Evolutionary conservation across 2,329 filamentous ascomycete species (phyloP), one percentile per base, ranked within the genome.

Genomic region (Pseudocercospora fijiensis): DNA sequence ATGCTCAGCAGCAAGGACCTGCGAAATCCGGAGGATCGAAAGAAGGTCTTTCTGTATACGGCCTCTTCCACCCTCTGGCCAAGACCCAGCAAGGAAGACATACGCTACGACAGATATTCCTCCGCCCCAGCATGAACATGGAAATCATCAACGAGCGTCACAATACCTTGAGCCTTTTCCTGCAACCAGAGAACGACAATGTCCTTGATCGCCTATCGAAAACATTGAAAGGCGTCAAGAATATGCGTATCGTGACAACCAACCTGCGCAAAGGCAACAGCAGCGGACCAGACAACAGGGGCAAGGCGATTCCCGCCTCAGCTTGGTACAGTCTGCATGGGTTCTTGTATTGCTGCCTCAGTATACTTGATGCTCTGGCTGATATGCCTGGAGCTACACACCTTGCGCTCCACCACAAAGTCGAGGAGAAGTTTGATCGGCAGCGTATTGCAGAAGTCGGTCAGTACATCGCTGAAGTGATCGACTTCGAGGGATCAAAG

Each of bases 21-120:
- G 84, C 83, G 6, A 85, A 81, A 67, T 81, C 82, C 28, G 83
- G 81, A 26, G 88, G 85, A 20, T 84, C 85, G 0, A 96, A 94
- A 75, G 92, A 96, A 78, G 90, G 87, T 16, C 82, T 95, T 1
- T 98, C 91, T 0, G 79, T 96, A 0, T 96, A 90, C 75, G 93
- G 91, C 0, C 79, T 98, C 0, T 96, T 97, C 65, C 86, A 89
- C 63, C 82, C 86, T 61, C 80, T 95, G 28, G 87, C 90, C 26
- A 84, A 84, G 61, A 97, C 92, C 3, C 84, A 90, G 0, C 92
- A 97, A 74, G 95, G 95, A 0, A 91, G 87, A 69, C 73, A 80
- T 26, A 83, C 85, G 49, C 82, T 99, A 4, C 88, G 90, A n/a
- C 88, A 91, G 70, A 84, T 90, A 58, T 95, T 99, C 69, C 79